Base-by-base conservation (phyloP, 495 filamentous ascomycete genomes). In the Durotheca rogersii region DNA sequence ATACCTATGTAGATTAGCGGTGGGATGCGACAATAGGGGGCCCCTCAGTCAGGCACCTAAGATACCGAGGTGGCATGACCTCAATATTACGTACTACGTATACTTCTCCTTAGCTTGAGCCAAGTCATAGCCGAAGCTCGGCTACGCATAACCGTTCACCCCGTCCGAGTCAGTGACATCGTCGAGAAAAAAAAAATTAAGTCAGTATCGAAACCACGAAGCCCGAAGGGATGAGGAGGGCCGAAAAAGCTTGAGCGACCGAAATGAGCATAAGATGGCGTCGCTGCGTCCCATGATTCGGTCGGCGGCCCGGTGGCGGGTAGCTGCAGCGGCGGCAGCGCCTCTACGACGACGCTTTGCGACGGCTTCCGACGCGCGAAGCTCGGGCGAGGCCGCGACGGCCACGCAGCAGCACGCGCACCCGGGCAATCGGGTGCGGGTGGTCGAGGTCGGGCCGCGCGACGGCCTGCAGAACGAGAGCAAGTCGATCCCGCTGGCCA, bases 391-490 rank as follows among this genome's bases (percentile, higher is more conserved):
- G 3, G 43, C 49, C 9, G 32, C 19, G 4, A 43, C 38, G 6
- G 43, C 43, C 29, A 29, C 48, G n/a, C 46, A 50, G 18, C 53
- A 56, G 42, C 67, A 64, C 17, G 58, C 36, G 15, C 58, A 60
- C 30, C 48, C 67, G 41, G 78, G 71, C 66, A 78, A 70, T 67
- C 76, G 51, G 65, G 81, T 82, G 40, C 74, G 71, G 44, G 85
- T 98, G 51, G 85, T 96, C 45, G 93, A 98, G 71, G 93, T 97
- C 51, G 91, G 92, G 10, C 88, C 92, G 21, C 81, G 93, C 54
- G 93, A 98, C 75, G 93, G 93, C 32, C 72, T 98, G 41, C 93
- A 98, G 72, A 97, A 97, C 64, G 94, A 97, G 73, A 93, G 93
- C 72, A 85, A 78, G 55, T 75, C 79, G 1, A 88, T 98, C 51